Base-by-base conservation (phyloP, 139 green algal species). In the Zygnema circumcarinatum region DNA sequence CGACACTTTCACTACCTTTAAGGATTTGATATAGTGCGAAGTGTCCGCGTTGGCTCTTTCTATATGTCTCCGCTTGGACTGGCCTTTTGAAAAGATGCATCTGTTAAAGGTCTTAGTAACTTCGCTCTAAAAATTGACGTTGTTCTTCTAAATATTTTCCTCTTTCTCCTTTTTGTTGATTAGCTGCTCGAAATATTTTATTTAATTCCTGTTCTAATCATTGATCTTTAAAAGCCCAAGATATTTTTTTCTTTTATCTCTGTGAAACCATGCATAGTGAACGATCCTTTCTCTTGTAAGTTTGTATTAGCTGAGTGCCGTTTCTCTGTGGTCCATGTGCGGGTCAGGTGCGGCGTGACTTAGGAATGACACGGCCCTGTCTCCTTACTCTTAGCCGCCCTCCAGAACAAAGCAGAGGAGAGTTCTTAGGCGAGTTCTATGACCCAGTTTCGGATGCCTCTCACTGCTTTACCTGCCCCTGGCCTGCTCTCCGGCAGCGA, bases 351-450 rank as follows among this genome's bases (percentile, higher is more conserved):
- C 35, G 69, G 3, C 11, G 11, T 39, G 36, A 41, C 35, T 39
- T 41, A 16, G 69, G 69, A 39, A 3, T 41, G 7, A 3, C 16
- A 3, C 69, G 69, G 11, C 69, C 69, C 11, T 41, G 36, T 41
- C 69, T 78, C 35, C 69, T 78, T 11, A 78, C 69, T 39, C 69
- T 78, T 11, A 78, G 69, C 16, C 69, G 69, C 7, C 69, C 69
- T 52, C 35, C 35, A 16, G 36, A 41, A 39, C 36, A 52, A 41
- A 41, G 16, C 69, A 39, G 69, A 52, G 69, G 69, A 41, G 35
- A 78, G 11, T 78, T 78, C 16, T 41, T 39, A 11, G 69, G 69
- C 69, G 69, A 78, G 16, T 41, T 78, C 11, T 78, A 38, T 16
- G 69, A 78, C 16, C 69, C 69, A 22, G 7, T 52, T 3, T 38